A percentile compares a stretch with the other conserved stretches of the same genome.
Conservation (phyloP, 768 basidiomycete genomes). For the Tulasnella sp. region DNA sequence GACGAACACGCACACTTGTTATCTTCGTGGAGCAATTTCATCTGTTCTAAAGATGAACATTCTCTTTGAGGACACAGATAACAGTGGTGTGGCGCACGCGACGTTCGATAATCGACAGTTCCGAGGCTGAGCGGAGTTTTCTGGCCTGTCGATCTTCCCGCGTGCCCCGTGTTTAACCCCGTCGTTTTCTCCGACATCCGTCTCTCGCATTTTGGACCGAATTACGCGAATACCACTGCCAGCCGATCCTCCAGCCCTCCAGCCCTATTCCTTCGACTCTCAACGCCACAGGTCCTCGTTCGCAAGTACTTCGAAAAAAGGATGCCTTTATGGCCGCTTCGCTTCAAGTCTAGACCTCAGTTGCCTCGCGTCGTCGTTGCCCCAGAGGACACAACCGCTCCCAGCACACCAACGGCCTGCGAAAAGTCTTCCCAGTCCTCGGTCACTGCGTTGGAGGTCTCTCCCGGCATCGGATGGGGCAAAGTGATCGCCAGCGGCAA, state of each 20-base stretch:
- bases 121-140: too few species aligned
- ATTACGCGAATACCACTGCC: neutral
- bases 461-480: neutral
- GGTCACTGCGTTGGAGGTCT: neutral
- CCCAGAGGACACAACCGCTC: neutral
- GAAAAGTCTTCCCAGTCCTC: neutral
- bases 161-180: neutral
- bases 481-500: constrained; percentile 1
- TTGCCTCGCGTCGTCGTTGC: neutral
- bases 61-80: too few species aligned
- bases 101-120: too few species aligned
- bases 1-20: too few species aligned
- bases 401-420: neutral
- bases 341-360: neutral
- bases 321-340: neutral
- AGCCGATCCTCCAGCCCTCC: neutral
- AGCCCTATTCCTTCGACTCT: neutral
- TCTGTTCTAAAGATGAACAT: too few species aligned
- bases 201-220: neutral
- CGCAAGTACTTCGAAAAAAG: neutral
- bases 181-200: neutral
- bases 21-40: too few species aligned
- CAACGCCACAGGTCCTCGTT: neutral
- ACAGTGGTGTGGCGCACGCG: too few species aligned
- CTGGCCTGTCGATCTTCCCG: neutral